These are phyloP conservation scores for Xanthoconium separans DNA, from an alignment of 1,284 basidiomycete genomes.

Conservation along the genomic window DNA sequence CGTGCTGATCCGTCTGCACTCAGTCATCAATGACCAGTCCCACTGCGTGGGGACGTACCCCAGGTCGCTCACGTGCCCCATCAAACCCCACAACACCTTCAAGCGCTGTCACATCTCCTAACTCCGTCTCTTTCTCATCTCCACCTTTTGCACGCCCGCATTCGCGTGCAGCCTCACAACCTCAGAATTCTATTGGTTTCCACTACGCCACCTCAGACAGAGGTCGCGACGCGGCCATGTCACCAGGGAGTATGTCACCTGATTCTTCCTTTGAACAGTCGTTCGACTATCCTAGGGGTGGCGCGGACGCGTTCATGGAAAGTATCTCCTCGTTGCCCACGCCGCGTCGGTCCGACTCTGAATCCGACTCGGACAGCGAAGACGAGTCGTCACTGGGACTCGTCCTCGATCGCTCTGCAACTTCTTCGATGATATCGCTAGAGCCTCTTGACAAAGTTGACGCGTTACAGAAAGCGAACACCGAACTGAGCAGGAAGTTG, in stretches of 20 bases:
- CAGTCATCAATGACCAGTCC: constrained; percentile 38
- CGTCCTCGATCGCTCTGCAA: constrained; percentile 54
- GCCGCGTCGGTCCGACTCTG: constrained; percentile 36
- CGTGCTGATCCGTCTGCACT: constrained; percentile 7
- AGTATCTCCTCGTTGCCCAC: constrained; percentile 41
- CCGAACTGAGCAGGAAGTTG: constrained; percentile 69
- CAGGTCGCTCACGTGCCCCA: constrained; percentile 53
- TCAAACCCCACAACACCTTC: constrained; percentile 66
- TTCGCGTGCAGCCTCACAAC: constrained; percentile 57
- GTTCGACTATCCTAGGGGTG: constrained; percentile 32
- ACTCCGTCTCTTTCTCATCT: constrained; percentile 35
- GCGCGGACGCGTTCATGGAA: constrained; percentile 27
- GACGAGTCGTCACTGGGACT: constrained; percentile 55
- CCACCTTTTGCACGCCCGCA: constrained; percentile 51
- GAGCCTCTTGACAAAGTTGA: constrained; percentile 67
- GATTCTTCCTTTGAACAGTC: constrained; percentile 40
- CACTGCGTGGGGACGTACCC: constrained; percentile 41
- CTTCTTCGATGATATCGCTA: constrained; percentile 61
- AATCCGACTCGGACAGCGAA: constrained; percentile 50
- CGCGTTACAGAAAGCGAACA: constrained; percentile 68
- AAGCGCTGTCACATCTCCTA: constrained; percentile 32
- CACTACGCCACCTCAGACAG: constrained; percentile 30
- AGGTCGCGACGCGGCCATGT: constrained; percentile 33
- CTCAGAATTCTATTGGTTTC: constrained; percentile 38
- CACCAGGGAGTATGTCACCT: constrained; percentile 37